phyloP scores from a whole-genome alignment of 345 rosid genomes.

The Pugionium cornutum region DNA sequence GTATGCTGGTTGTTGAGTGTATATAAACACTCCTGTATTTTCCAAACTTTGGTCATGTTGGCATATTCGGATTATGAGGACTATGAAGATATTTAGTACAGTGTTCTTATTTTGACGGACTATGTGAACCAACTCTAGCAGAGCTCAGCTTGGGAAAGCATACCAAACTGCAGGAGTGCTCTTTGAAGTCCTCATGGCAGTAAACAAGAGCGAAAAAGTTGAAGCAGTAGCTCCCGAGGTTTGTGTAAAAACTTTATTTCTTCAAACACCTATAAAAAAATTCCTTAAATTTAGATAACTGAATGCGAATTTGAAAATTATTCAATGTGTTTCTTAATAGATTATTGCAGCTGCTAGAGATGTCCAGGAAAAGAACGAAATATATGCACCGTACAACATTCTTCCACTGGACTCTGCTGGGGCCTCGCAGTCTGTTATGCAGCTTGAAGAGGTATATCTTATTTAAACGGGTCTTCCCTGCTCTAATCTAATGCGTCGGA shows the following conservation, averaged over 20 bases:
- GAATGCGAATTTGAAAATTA: slow-evolving; percentile 10
- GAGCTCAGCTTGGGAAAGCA: slow-evolving; percentile 99
- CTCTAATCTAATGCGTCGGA: neutral
- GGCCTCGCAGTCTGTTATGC: slow-evolving; percentile 89
- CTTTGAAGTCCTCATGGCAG: slow-evolving; percentile 96
- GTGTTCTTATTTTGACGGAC: slow-evolving; percentile 26
- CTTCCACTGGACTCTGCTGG: slow-evolving; percentile 97
- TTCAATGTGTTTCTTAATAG: slow-evolving; percentile 48
- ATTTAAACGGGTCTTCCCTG: slow-evolving; percentile 8
- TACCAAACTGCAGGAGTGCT: slow-evolving; percentile 98
- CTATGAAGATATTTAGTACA: neutral
- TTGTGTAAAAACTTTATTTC: slow-evolving; percentile 28
- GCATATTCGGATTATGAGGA: neutral
- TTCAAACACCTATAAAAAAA: slow-evolving; percentile 5
- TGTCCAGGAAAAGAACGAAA: slow-evolving; percentile 98
- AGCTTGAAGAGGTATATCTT: slow-evolving; percentile 78
- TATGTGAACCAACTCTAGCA: slow-evolving; percentile 39
- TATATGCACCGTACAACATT: slow-evolving; percentile 93
- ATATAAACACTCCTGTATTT: neutral
- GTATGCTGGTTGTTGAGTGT: slow-evolving; percentile 40
- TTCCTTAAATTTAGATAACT: neutral
- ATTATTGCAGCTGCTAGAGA: slow-evolving; percentile 97
- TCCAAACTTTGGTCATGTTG: neutral
- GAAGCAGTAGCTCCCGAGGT: slow-evolving; percentile 99
- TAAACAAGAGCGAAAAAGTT: slow-evolving; percentile 93